Conservation (phyloP, 352 stramenopile genomes). For the Globisporangium paroecandrum region DNA sequence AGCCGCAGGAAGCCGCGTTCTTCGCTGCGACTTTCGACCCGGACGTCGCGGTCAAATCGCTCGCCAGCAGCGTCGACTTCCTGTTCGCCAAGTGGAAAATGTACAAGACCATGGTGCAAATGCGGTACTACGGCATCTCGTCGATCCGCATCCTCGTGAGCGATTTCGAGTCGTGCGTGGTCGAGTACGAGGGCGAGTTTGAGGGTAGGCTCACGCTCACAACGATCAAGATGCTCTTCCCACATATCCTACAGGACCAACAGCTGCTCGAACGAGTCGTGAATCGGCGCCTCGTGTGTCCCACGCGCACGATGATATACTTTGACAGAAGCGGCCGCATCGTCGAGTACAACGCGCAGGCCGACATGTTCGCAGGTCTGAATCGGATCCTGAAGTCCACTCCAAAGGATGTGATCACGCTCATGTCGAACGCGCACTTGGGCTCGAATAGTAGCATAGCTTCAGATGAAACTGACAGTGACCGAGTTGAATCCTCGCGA, state of each 20-base stretch:
- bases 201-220: slow-evolving; percentile 12
- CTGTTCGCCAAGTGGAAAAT: slow-evolving; percentile 45
- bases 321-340: not conserved
- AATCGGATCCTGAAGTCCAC: not conserved
- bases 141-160: slow-evolving; percentile 23
- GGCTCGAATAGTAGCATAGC: not conserved
- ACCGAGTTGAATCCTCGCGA: not conserved
- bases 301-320: slow-evolving; percentile 21
- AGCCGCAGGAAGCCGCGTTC: slow-evolving; percentile 20
- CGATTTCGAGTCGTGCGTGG: slow-evolving; percentile 3
- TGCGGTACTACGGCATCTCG: slow-evolving; percentile 19
- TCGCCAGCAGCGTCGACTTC: slow-evolving; percentile 13
- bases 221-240: slow-evolving; percentile 17
- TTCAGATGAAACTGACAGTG: not conserved
- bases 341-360: not conserved
- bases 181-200: slow-evolving; percentile 15
- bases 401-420: not conserved
- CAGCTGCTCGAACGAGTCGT: slow-evolving; percentile 12
- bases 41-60: slow-evolving; percentile 22
- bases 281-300: slow-evolving; percentile 13
- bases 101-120: slow-evolving; percentile 41
- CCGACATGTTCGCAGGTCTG: not conserved
- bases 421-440: not conserved
- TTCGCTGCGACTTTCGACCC: slow-evolving; percentile 21
- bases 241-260: not conserved